Conservation (phyloP, 1,139 yeast species). For the Hyphopichia buzzinii region DNA sequence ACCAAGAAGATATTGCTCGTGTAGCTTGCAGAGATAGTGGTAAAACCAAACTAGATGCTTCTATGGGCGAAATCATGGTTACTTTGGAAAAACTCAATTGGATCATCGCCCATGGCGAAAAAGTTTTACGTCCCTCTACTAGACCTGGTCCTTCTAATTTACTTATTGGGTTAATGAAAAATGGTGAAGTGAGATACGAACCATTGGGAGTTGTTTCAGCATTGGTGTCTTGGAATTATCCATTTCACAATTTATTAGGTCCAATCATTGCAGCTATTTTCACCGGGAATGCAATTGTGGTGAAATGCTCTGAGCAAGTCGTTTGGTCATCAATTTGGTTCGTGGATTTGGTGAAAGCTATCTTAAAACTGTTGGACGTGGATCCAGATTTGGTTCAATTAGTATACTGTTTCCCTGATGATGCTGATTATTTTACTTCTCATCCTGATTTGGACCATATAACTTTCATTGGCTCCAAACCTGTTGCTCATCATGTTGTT, state of each 20-base stretch:
- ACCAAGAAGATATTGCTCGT: conserved; percentile 84
- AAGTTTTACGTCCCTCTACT: conserved; percentile 62
- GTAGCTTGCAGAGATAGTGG: conserved; percentile 97
- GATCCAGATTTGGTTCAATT: conserved; percentile 84
- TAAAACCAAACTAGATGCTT: conserved; percentile 91
- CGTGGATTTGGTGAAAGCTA: conserved; percentile 63
- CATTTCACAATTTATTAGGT: conserved; percentile 88
- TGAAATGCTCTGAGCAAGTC: conserved; percentile 93
- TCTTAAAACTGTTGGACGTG: conserved; percentile 68
- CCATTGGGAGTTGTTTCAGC: conserved; percentile 91
- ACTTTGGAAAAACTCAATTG: conserved; percentile 90
- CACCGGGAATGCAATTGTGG: conserved; percentile 86
- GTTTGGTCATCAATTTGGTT: conserved; percentile 91
- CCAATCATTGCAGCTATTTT: conserved; percentile 86
- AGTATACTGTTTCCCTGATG: conserved; percentile 75
- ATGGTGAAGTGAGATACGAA: conserved; percentile 90
- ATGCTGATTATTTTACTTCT: conserved; percentile 80
- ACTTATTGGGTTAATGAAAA: conserved; percentile 68
- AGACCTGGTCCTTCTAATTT: conserved; percentile 87
- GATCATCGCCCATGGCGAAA: conserved; percentile 82
- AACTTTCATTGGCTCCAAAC: conserved; percentile 93
- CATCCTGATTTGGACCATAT: conserved; percentile 82
- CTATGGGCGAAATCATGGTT: conserved; percentile 93
- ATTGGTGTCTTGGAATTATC: conserved; percentile 94
- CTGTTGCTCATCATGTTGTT: conserved; percentile 86